Base-by-base conservation (phyloP, 768 basidiomycete genomes). In the Hypholoma sublateritium region DNA sequence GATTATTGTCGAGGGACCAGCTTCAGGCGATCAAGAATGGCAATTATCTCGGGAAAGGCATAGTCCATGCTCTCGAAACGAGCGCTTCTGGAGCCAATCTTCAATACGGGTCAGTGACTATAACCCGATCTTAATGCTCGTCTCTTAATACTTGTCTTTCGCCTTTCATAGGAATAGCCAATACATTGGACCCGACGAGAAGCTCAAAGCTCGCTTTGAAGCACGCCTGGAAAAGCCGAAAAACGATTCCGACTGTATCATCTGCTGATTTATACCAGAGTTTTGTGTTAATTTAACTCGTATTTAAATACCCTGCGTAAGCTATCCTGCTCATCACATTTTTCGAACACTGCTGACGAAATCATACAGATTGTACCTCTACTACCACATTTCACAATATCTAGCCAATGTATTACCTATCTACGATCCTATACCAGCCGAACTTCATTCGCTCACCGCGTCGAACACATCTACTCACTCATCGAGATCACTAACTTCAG, bases 31-130 rank as follows among this genome's bases (percentile, higher is more conserved):
- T 67, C n/a, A 56, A 36, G 44, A 65, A 28, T 44, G 13, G 57
- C 6, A 56, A 48, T 19, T 17, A 41, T 41, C 50, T 25, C 12
- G 64, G 57, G 35, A 55, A 45, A 45, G 65, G 65, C 12, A 74
- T 86, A 32, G 60, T 74, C 3, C 74, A 76, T 1, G 65, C 75
- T 0, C 68, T 84, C 19, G 75, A 78, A 49, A 76, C 73, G 25
- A 79, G 60, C 59, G 58, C 62, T 47, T 67, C 67, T 69, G 84
- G 75, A 2, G 66, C 72, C 0, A 80, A 80, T 53, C 62, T 87
- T 5, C 77, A 81, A 50, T 83, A 82, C 52, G 74, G 77, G 85
- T 86, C 53, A 67, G 84, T 74, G 0, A 6, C n/a, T 45, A 7
- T 41, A 34, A 53, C 25, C 9, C 19, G 45, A 8, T 5, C 50